Percentiles rank a stretch among this genome's conserved stretches.
Evolutionary conservation across 2,329 filamentous ascomycete species (phyloP).

Genomic region (Aspergillus sp.): DNA sequence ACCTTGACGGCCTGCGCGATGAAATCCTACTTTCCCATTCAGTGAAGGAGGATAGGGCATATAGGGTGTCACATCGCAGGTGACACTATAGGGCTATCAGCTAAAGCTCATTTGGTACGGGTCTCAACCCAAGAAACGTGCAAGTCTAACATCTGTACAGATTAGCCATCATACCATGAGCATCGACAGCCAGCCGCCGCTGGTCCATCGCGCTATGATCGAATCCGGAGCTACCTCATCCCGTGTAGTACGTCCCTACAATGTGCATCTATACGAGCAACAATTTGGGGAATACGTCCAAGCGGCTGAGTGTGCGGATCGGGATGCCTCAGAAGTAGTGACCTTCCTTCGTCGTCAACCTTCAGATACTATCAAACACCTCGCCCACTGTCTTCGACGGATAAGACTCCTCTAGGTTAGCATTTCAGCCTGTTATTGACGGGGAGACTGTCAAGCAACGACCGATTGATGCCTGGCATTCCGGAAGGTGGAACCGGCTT

Average conservation of each 20-base stretch:
- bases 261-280: slow-evolving; percentile 34
- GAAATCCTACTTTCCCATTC: slow-evolving; percentile 27
- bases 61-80: slow-evolving; percentile 20
- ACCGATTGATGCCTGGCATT: slow-evolving; percentile 53
- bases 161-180: slow-evolving; percentile 61
- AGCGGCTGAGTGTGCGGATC: slow-evolving; percentile 26
- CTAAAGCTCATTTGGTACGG: slow-evolving; percentile 41
- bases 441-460: slow-evolving; percentile 50
- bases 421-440: slow-evolving; percentile 64
- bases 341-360: slow-evolving; percentile 36
- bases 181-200: slow-evolving; percentile 23
- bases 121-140: background rate
- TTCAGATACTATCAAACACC: slow-evolving; percentile 29
- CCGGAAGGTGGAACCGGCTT: slow-evolving; percentile 51
- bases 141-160: slow-evolving; percentile 25
- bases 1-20: slow-evolving; percentile 39
- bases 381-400: slow-evolving; percentile 38
- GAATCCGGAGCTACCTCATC: slow-evolving; percentile 43
- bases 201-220: slow-evolving; percentile 42
- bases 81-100: slow-evolving; percentile 33
- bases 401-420: slow-evolving; percentile 43
- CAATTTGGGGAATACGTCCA: slow-evolving; percentile 39
- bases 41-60: slow-evolving; percentile 17
- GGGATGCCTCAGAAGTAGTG: slow-evolving; percentile 26
- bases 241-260: slow-evolving; percentile 38